Evolutionary conservation across 2,329 filamentous ascomycete species (phyloP).

Genomic region (Decorospora gaudefroyi): DNA sequence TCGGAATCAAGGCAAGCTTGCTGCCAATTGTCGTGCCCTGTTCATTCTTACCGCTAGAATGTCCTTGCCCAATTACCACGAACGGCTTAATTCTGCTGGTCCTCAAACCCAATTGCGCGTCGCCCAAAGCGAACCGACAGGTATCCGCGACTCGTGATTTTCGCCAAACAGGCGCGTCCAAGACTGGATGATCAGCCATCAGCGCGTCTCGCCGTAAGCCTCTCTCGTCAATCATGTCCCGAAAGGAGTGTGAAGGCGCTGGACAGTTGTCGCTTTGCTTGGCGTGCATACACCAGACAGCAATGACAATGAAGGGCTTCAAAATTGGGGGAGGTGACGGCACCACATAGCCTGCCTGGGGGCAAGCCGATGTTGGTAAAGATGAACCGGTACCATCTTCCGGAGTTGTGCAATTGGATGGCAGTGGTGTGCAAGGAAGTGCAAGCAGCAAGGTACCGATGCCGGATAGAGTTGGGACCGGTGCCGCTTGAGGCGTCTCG

Average conservation of each 20-base stretch:
- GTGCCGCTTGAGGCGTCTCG: slow-evolving; percentile 21
- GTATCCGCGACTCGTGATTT: slow-evolving; percentile 13
- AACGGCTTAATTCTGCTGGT: slow-evolving; percentile 7
- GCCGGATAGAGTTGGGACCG: slow-evolving; percentile 6
- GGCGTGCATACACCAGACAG: no score
- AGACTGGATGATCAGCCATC: slow-evolving; percentile 7
- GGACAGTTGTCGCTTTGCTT: not conserved
- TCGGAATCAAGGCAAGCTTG: slow-evolving; percentile 18
- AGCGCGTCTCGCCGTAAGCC: slow-evolving; percentile 3
- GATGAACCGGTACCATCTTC: no score
- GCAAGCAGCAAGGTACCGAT: slow-evolving; percentile 1
- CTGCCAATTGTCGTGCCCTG: slow-evolving; percentile 8
- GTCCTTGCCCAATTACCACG: slow-evolving; percentile 18
- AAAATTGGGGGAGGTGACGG: no score
- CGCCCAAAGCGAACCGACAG: slow-evolving; percentile 15
- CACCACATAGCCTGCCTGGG: no score
- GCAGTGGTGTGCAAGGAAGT: no score
- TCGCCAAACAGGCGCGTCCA: slow-evolving; percentile 5
- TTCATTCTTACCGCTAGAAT: slow-evolving; percentile 18
- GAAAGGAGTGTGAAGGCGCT: not conserved
- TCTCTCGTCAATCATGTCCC: slow-evolving; percentile 2
- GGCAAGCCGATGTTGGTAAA: no score
- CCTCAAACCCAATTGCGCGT: slow-evolving; percentile 12
- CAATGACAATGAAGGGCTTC: no score
- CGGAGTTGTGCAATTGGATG: no score